Base-by-base conservation (phyloP, 139 green algal genomes). In the Penium margaritaceum region DNA sequence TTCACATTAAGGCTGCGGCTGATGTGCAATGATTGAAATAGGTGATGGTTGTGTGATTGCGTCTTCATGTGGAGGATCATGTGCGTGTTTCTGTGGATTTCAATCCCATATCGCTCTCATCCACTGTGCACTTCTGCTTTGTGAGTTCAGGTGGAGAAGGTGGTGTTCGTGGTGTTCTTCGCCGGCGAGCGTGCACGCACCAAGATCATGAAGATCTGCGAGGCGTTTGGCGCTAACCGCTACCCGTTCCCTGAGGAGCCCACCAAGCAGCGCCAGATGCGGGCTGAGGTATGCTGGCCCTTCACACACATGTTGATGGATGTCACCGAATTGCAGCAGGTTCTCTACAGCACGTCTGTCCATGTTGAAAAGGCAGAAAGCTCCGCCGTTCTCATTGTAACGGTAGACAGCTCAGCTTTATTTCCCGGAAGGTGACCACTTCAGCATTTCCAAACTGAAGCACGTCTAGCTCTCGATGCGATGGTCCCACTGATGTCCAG, bases 111-210 rank as follows among this genome's bases (percentile, higher is more conserved):
- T 24, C 44, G 19, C 44, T 55, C 44, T 6, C 44, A 55, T 9
- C 19, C 5, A 21, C 5, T 55, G 4, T n/a, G 21, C 29, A 5
- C 21, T 58, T 19, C 3, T 24, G 46, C 46, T n/a, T 1, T 58
- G n/a, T 55, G 24, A 63, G 15, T 67, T 35, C 75, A 79, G 75
- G 69, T 80, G 63, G 58, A 80, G 72, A 98, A 98, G 88, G 71
- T 82, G 30, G 94, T 98, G 60, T 98, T 95, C 83, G 89, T 97
- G 30, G 90, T 96, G 9, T 99, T 99, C 84, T 97, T 95, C 67
- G 86, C 93, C 24, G 94, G 94, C 41, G 95, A 98, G 70, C 92
- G 96, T 71, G 93, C 93, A 12, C 81, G 89, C n/a, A 73, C 82
- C 44, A 98, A 98, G 85, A 90, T 98, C 44, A 72, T 90, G 7